Evolutionary conservation across 169 alveolate species (phyloP).

Genomic region (Plasmodium adleri): DNA sequence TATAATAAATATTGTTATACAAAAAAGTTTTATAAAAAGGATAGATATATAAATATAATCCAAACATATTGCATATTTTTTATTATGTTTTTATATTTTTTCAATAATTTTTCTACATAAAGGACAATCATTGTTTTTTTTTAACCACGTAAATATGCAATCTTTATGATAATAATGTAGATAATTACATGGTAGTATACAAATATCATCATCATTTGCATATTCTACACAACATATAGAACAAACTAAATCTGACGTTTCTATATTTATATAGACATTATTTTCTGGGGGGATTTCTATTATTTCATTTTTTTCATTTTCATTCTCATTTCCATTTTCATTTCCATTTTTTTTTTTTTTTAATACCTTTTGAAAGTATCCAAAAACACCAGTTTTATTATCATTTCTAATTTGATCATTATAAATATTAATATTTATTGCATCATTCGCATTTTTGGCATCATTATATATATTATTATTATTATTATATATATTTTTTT

Average conservation of each 20-base stretch:
- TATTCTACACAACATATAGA: constrained; percentile 56
- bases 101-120: constrained; percentile 81
- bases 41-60: not conserved
- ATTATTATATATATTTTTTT: not conserved
- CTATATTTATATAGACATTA: constrained; percentile 52
- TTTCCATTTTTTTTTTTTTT: constrained; percentile 35
- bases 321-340: constrained; percentile 22
- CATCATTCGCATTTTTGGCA: not conserved
- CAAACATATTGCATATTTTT: not conserved
- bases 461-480: not conserved
- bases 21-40: too few species aligned
- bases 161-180: constrained; percentile 85
- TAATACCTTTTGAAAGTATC: constrained; percentile 40
- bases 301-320: not conserved
- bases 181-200: constrained; percentile 85
- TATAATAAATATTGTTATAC: too few species aligned
- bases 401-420: not conserved
- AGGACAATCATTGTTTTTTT: constrained; percentile 84
- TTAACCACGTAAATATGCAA: constrained; percentile 85
- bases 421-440: not conserved
- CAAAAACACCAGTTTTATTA: constrained; percentile 13
- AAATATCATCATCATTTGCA: constrained; percentile 78
- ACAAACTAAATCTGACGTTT: constrained; percentile 45
- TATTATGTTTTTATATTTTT: constrained; percentile 27
- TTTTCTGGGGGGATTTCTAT: constrained; percentile 4